phyloP scores from a whole-genome alignment of 352 stramenopile species.

The Globisporangium echinulatum region DNA sequence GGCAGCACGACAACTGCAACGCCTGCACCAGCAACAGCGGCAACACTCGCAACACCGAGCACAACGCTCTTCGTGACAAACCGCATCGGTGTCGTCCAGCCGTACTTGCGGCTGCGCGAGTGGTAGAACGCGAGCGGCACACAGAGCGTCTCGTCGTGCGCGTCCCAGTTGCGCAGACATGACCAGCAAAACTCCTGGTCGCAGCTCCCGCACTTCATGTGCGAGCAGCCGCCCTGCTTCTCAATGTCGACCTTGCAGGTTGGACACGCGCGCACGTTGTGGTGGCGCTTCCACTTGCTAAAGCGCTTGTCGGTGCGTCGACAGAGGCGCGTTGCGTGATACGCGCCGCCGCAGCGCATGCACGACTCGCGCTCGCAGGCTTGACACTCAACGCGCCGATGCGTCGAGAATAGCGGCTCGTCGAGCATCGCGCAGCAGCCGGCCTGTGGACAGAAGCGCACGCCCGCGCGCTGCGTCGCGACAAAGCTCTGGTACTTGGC shows the following conservation, averaged over 20 bases:
- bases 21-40: conserved; percentile 44
- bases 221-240: conserved; percentile 77
- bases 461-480: conserved; percentile 52
- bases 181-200: conserved; percentile 83
- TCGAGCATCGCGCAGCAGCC: conserved; percentile 55
- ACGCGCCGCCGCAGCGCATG: conserved; percentile 57
- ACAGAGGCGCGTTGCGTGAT: conserved; percentile 49
- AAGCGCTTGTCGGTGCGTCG: conserved; percentile 61
- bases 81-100: conserved; percentile 56
- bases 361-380: conserved; percentile 50
- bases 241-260: conserved; percentile 69
- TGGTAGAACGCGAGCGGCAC: conserved; percentile 55
- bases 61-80: conserved; percentile 67
- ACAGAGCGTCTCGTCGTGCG: conserved; percentile 74
- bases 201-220: conserved; percentile 86
- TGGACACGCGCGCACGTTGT: conserved; percentile 67
- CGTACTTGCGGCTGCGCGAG: conserved; percentile 61
- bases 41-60: conserved; percentile 39
- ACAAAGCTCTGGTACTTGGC: conserved; percentile 63
- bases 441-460: conserved; percentile 66
- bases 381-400: conserved; percentile 36
- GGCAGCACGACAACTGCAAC: conserved; percentile 65
- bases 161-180: conserved; percentile 58
- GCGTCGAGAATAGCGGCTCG: conserved; percentile 42
- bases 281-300: conserved; percentile 55